Percentiles rank a stretch among this genome's conserved stretches.
These are phyloP conservation scores for Toxoplasma gondii DNA, from an alignment of 169 alveolate species.

Conservation along the genomic window DNA sequence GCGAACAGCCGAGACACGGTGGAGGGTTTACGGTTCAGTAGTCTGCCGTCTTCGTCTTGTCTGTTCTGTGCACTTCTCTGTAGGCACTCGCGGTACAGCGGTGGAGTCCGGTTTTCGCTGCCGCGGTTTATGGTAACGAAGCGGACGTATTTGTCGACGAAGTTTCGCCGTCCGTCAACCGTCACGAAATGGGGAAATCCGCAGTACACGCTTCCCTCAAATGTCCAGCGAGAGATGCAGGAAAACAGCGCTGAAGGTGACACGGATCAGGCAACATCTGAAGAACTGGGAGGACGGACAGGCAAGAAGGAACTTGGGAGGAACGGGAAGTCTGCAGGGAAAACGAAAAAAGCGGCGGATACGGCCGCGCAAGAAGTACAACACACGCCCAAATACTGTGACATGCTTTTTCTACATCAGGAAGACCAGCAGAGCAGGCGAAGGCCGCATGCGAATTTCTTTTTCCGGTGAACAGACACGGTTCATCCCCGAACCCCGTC, in stretches of 20 bases:
- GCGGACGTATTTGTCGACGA: slow-evolving; percentile 19
- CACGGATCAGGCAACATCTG: background rate
- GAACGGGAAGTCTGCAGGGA: background rate
- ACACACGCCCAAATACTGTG: slow-evolving; percentile 24
- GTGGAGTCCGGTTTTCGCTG: slow-evolving; percentile 50
- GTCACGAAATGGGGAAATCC: slow-evolving; percentile 58
- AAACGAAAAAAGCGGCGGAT: background rate
- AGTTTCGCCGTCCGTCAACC: slow-evolving; percentile 40
- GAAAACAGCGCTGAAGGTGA: background rate
- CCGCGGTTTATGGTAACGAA: slow-evolving; percentile 49
- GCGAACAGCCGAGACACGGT: background rate
- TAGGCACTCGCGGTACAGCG: slow-evolving; percentile 51
- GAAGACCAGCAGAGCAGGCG: background rate
- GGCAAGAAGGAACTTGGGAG: background rate
- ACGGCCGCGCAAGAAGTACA: background rate
- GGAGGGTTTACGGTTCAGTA: no score
- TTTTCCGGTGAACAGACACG: background rate
- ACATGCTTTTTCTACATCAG: slow-evolving; percentile 28
- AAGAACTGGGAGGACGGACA: background rate
- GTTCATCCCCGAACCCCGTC: background rate
- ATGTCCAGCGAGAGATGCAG: background rate
- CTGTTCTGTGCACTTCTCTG: background rate
- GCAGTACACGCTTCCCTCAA: slow-evolving; percentile 20
- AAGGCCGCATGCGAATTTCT: slow-evolving; percentile 32
- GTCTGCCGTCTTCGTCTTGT: no score